Evolutionary conservation across 2,329 filamentous ascomycete species (phyloP), one percentile per base, ranked within the genome.

Genomic region (Sarocladium oryzae): DNA sequence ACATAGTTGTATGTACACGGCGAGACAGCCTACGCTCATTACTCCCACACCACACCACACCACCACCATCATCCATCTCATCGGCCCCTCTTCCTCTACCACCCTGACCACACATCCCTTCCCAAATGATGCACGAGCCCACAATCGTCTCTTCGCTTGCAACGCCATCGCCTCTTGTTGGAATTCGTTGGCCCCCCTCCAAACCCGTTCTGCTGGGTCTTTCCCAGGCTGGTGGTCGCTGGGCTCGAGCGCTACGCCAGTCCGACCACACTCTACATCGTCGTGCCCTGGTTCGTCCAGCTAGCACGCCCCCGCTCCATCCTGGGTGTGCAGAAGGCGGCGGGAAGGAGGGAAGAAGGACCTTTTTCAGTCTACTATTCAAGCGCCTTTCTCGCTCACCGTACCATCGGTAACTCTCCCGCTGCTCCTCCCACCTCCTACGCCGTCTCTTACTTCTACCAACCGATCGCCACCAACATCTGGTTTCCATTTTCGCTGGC

Each of bases 301-400:
- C 43, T 23, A 48, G 4, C 43, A 33, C 28, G 20, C 43, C 43
- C 43, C 43, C 26, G 26, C 28, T 33, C 43, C n/a, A 10, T 13
- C 21, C 40, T 43, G 40, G 40, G 40, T 15, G 40, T 43, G 40
- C 40, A 28, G 21, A 24, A 43, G 40, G n/a, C 40, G 40, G 40
- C 21, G 7, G 18, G 21, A 20, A 16, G 37, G 20, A 37, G 35
- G n/a, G 8, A 40, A 40, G 37, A 40, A 40, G 40, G 23, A 11
- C 40, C 40, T 43, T 43, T 28, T 43, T 16, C 7, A 26, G 40
- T 28, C 21, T 15, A 9, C 16, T 13, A 30, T 7, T 30, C 40
- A 43, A 43, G 40, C 23, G 40, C 23, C 40, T 43, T 43, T 48
- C 43, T 48, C 40, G 23, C 43, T 48, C 43, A 33, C 43, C 43